Base-by-base conservation (phyloP, 352 stramenopile species). In the Pythium coloratum region DNA sequence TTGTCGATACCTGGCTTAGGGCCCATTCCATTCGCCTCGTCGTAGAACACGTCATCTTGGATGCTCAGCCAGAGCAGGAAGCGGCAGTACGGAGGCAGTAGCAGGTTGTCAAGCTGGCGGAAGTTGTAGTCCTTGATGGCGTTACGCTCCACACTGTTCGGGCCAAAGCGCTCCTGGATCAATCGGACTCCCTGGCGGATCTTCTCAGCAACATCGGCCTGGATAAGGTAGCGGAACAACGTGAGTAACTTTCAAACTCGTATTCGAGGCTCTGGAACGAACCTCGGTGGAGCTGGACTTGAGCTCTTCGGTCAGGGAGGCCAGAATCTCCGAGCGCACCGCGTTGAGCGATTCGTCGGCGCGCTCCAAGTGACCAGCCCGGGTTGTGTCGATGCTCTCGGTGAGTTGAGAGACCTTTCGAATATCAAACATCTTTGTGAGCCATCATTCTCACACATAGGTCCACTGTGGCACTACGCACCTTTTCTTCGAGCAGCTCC, bases 41-140 rank as follows among this genome's bases (percentile, higher is more conserved):
- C 84, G 65, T 93, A 96, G 59, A 96, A 96, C 5, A 71, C 71
- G 53, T 96, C 88, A 36, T 94, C 82, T 50, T 96, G 88, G 47
- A 93, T 91, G 62, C 86, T 95, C 40, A 96, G 83, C 88, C 88
- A 96, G 49, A 96, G 64, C n/a, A 96, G 61, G 59, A 96, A 95
- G 14, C 88, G 86, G 66, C 82, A 94, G 73, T 96, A 96, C n/a
- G 88, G 88, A 59, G 88, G 88, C 10, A 96, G 63, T 30, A 96
- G 59, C 55, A 95, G 49, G 61, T 93, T 95, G 61, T 95, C 86
- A 0, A 96, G 84, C 64, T 95, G 86, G 12, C 86, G 87, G 55
- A 96, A 96, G 71, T 96, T 93, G 75, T 95, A 96, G 64, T 96
- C 87, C 62, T 95, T 93, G 12, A 96, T 82, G 18, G 86, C 87